Base-by-base conservation (phyloP, 208 protist species). In the Paratrypanosoma confusum region DNA sequence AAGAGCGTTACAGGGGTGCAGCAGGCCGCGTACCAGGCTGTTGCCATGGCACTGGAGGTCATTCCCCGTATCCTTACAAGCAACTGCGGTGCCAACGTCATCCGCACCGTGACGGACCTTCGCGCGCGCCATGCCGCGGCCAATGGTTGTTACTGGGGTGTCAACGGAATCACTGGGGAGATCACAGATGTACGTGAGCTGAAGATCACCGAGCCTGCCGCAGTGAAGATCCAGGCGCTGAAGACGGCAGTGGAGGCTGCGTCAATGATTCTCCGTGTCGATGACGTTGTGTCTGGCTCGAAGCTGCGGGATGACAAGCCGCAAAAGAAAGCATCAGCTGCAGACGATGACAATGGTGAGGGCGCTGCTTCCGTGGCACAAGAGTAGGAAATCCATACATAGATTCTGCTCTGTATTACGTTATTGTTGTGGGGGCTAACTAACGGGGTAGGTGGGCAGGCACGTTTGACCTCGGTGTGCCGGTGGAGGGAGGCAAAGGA, bases 81-180 rank as follows among this genome's bases (percentile, higher is more conserved):
- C 65, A 99, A 99, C 81, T 99, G 98, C 77, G 98, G 98, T 50
- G 96, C 82, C 17, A 96, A 98, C 50, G 87, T 98, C 22, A 97
- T 99, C 44, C 81, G 95, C 28, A 66, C 93, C 1, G 70, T 99
- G 1, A 99, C 98, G 4, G 95, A 99, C 53, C 86, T 99, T 1
- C 79, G 94, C 41, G 81, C 95, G 1, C 95, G 95, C 57, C 94
- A 98, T 67, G 68, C 78, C 16, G 61, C 61, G 32, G 74, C 73
- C 14, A 73, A 85, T 23, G 78, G 85, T 21, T 81, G 92, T 57
- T 75, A 67, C 33, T 99, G 83, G 81, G 98, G 98, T 48, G 90
- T 99, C 37, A 82, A 99, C 71, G 98, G 98, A 27, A 66, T 90
- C 32, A 97, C 83, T 3, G 95, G 96, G 40, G 70, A 78, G 11